Conservation (phyloP, 2,329 filamentous ascomycete species). For the Paracoccidioides brasiliensis region DNA sequence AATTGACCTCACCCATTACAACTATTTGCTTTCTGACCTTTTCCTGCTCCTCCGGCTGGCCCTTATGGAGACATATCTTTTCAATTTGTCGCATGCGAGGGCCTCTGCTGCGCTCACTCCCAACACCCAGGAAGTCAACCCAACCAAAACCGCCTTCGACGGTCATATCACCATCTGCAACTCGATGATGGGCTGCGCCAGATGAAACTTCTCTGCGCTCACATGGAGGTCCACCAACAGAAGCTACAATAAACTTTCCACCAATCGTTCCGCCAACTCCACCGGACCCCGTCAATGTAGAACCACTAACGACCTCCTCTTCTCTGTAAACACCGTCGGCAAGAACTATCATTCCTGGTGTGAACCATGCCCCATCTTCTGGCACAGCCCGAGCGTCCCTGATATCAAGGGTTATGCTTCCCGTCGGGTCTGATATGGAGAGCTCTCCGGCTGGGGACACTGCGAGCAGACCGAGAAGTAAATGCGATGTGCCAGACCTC, state of each 20-base stretch:
- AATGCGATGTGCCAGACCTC: slow-evolving; percentile 68
- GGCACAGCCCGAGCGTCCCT: slow-evolving; percentile 70
- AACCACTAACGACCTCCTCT: slow-evolving; percentile 51
- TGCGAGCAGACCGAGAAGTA: slow-evolving; percentile 72
- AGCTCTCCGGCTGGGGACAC: slow-evolving; percentile 70
- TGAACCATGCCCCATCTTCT: slow-evolving; percentile 79
- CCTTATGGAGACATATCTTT: slow-evolving; percentile 45
- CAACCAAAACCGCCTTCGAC: slow-evolving; percentile 68
- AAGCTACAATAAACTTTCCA: slow-evolving; percentile 83
- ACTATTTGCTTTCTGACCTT: slow-evolving; percentile 42
- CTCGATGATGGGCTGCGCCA: slow-evolving; percentile 46
- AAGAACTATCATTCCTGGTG: slow-evolving; percentile 89
- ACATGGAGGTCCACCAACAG: slow-evolving; percentile 80
- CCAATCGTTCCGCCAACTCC: slow-evolving; percentile 84
- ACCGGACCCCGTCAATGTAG: slow-evolving; percentile 58
- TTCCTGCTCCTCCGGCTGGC: slow-evolving; percentile 21
- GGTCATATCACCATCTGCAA: slow-evolving; percentile 13
- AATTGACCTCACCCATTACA: slow-evolving; percentile 73
- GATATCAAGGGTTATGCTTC: slow-evolving; percentile 74
- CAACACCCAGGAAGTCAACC: slow-evolving; percentile 90
- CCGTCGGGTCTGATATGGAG: slow-evolving; percentile 73
- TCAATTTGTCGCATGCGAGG: slow-evolving; percentile 72
- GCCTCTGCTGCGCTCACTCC: slow-evolving; percentile 75
- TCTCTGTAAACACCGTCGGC: slow-evolving; percentile 96
- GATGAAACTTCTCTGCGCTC: slow-evolving; percentile 71